These are phyloP conservation scores for Populus tomentosa DNA, from an alignment of 441 rosid species.

Conservation along the genomic window DNA sequence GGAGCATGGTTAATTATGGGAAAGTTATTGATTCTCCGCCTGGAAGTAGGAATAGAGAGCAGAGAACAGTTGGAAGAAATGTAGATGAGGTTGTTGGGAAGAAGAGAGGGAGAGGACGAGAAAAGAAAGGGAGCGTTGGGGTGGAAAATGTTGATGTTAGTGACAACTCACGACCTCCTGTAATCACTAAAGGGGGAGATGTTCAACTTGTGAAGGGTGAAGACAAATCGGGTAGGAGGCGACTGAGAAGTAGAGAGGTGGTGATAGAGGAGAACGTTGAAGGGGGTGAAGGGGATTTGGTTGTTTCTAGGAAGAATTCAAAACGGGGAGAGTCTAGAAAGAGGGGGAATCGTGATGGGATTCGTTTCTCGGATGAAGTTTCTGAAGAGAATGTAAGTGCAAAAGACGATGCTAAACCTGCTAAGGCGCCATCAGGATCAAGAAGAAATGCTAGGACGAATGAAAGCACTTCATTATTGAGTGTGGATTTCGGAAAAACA, in stretches of 20 bases:
- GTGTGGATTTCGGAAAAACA: not conserved
- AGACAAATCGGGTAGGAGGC: not conserved
- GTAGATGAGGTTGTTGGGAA: slow-evolving; percentile 11
- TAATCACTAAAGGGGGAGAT: not conserved
- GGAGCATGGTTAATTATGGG: not conserved
- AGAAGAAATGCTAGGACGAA: not conserved
- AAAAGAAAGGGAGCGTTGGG: not conserved
- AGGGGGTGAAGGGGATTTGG: not conserved
- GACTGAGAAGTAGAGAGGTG: not conserved
- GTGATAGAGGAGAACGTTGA: not conserved
- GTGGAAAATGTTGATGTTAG: not conserved
- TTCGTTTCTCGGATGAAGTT: not conserved
- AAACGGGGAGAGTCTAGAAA: not conserved
- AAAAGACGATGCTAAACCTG: not conserved
- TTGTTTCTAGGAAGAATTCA: not conserved
- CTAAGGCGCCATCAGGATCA: not conserved
- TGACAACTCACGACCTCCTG: not conserved
- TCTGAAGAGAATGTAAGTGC: not conserved
- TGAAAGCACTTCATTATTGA: not conserved
- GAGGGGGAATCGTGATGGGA: not conserved
- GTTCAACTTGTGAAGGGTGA: not conserved
- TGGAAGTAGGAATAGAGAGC: not conserved
- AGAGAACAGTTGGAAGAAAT: not conserved
- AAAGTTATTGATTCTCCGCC: not conserved
- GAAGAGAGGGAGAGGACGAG: slow-evolving; percentile 27